These are phyloP conservation scores for Bremia lactucae DNA, from an alignment of 352 stramenopile genomes.

Conservation along the genomic window DNA sequence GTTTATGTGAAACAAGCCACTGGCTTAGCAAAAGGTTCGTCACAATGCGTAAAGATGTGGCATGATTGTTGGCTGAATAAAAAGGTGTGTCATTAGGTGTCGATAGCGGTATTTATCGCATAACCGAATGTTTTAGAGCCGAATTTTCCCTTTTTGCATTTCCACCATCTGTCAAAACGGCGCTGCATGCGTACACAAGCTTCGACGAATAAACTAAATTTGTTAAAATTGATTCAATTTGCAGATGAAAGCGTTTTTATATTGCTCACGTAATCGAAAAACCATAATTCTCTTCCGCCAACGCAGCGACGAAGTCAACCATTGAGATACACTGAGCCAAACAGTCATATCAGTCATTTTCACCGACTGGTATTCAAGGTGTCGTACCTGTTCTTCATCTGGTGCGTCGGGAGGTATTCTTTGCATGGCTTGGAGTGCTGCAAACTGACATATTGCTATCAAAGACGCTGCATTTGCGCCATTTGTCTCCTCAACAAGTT, in stretches of 20 bases:
- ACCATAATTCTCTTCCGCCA: conserved; percentile 31
- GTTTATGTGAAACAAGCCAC: conserved; percentile 54
- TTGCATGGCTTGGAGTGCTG: conserved; percentile 68
- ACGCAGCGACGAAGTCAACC: conserved; percentile 30
- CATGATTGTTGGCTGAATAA: conserved; percentile 1
- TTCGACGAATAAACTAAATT: conserved; percentile 40
- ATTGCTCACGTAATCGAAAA: conserved; percentile 11
- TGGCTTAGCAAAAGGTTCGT: conserved; percentile 41
- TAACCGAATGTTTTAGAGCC: conserved; percentile 54
- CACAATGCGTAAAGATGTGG: too few relatives aligned
- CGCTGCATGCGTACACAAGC: conserved; percentile 33
- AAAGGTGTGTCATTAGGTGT: conserved; percentile 35
- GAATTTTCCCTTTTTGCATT: conserved; percentile 52
- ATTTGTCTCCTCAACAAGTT: conserved; percentile 43
- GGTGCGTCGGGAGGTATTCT: conserved; percentile 21
- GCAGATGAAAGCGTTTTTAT: background rate
- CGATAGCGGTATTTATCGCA: conserved; percentile 71
- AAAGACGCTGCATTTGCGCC: conserved; percentile 64
- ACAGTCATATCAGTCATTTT: conserved; percentile 6
- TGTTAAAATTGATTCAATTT: too few relatives aligned
- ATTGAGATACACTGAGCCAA: conserved; percentile 27
- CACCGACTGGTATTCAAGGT: background rate
- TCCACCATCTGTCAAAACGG: conserved; percentile 32
- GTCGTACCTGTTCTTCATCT: conserved; percentile 21
- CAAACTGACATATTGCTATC: conserved; percentile 57